Percentiles rank a stretch among this genome's conserved stretches.
Evolutionary conservation across 2,329 filamentous ascomycete species (phyloP).

Genomic region (Paraphoma chrysanthemicola): DNA sequence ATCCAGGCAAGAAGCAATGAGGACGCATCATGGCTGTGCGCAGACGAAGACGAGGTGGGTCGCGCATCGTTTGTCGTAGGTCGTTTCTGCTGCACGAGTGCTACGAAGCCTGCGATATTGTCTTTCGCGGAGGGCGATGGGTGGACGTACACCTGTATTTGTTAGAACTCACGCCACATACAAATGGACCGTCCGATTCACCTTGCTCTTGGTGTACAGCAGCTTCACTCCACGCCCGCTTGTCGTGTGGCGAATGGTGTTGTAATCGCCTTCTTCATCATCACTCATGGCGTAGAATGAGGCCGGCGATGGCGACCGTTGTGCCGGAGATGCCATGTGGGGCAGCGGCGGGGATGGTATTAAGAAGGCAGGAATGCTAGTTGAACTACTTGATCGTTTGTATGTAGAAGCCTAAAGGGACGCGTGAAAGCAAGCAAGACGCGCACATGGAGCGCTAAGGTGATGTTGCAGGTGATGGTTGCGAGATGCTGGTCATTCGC

Average conservation of each 20-base stretch:
- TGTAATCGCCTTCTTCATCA: slow-evolving; percentile 93
- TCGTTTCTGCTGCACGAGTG: slow-evolving; percentile 85
- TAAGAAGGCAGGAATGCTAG: not conserved
- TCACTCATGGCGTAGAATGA: slow-evolving; percentile 95
- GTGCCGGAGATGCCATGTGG: slow-evolving; percentile 41
- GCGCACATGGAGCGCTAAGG: slow-evolving; percentile 9
- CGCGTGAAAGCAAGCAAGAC: not conserved
- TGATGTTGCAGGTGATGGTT: slow-evolving; percentile 21
- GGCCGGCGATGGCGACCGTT: slow-evolving; percentile 67
- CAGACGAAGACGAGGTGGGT: slow-evolving; percentile 52
- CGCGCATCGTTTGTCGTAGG: slow-evolving; percentile 37
- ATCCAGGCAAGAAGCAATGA: slow-evolving; percentile 91
- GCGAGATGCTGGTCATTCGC: slow-evolving; percentile 13
- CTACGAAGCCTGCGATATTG: slow-evolving; percentile 93
- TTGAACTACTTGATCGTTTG: not conserved
- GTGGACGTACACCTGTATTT: slow-evolving; percentile 84
- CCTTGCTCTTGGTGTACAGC: slow-evolving; percentile 96
- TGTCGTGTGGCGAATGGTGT: slow-evolving; percentile 83
- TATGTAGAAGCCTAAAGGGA: slow-evolving; percentile 1
- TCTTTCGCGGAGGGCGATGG: slow-evolving; percentile 92
- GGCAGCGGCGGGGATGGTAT: slow-evolving; percentile 16
- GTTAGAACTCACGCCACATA: slow-evolving; percentile 27
- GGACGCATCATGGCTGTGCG: slow-evolving; percentile 61
- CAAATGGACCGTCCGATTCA: slow-evolving; percentile 45
- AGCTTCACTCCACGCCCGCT: slow-evolving; percentile 88